A percentile compares a stretch with the other conserved stretches of the same genome.
These are phyloP conservation scores for Ceratocystis cubensis DNA, from an alignment of 2,329 filamentous ascomycete genomes.

Conservation along the genomic window DNA sequence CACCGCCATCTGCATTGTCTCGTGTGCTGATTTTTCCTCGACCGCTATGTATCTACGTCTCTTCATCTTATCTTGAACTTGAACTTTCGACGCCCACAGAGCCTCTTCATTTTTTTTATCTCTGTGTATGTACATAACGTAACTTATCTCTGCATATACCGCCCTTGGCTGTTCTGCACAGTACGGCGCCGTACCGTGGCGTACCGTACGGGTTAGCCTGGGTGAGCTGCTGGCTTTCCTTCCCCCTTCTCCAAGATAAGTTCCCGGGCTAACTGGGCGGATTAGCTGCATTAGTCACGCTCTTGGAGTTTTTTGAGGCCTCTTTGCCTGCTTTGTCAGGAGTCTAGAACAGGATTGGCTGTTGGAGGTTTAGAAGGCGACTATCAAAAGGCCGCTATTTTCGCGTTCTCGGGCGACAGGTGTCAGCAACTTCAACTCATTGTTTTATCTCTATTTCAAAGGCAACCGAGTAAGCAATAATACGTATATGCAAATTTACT, in stretches of 20 bases:
- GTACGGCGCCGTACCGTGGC: neutral
- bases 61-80: neutral
- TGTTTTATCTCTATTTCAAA: neutral
- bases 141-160: neutral
- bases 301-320: neutral
- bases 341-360: neutral
- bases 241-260: neutral
- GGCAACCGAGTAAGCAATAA: too few relatives aligned
- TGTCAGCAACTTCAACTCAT: neutral
- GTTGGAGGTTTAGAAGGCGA: neutral
- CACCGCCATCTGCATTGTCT: conserved; percentile 2
- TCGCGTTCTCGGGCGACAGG: neutral
- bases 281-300: neutral
- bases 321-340: neutral
- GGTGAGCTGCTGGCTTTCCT: neutral
- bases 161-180: neutral
- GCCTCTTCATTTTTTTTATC: neutral
- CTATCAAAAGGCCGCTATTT: neutral
- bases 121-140: neutral
- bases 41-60: neutral
- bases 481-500: too few relatives aligned
- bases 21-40: neutral
- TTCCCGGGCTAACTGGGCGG: neutral
- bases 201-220: neutral
- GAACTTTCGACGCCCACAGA: neutral